These are phyloP conservation scores for Theobroma grandiflorum DNA, from an alignment of 441 rosid genomes.

Conservation along the genomic window DNA sequence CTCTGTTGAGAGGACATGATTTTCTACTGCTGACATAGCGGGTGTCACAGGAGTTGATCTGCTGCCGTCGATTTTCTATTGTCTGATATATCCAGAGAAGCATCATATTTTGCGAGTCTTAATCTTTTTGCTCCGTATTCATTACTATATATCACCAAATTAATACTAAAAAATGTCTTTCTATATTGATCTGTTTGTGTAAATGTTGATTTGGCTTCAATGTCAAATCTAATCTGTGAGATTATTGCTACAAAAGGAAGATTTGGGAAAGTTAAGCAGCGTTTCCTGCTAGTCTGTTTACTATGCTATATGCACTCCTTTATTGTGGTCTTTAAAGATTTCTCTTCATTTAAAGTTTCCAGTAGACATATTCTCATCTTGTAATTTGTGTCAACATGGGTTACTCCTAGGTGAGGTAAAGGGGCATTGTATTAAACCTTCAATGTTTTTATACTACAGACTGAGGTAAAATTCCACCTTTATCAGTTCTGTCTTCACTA, in stretches of 20 bases:
- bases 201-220: background rate
- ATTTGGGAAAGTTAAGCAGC: background rate
- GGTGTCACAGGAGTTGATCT: background rate
- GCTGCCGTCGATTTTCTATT: background rate
- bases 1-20: background rate
- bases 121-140: background rate
- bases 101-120: background rate
- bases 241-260: background rate
- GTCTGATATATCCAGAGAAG: background rate
- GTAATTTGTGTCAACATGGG: background rate
- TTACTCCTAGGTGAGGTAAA: background rate
- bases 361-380: background rate
- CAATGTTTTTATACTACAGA: background rate
- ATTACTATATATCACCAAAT: background rate
- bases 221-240: background rate
- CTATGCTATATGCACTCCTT: background rate
- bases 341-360: background rate
- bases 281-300: background rate
- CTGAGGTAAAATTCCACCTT: background rate
- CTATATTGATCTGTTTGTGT: background rate
- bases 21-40: background rate
- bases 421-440: background rate
- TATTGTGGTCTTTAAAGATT: background rate
- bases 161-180: background rate
- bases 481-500: background rate